Evolutionary conservation across 306 rosid species (phyloP).

Genomic region (Gastrolobium villosum): DNA sequence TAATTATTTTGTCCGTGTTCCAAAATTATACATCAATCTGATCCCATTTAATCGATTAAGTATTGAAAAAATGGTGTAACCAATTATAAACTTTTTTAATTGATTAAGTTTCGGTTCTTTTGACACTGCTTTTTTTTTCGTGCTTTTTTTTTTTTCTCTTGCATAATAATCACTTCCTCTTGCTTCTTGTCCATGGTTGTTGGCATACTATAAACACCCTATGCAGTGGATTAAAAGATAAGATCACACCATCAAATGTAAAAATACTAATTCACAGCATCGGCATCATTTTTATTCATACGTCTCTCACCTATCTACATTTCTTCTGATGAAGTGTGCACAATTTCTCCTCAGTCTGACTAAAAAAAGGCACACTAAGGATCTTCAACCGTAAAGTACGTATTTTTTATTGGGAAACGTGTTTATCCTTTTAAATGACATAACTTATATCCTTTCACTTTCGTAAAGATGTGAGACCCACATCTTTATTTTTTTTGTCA

Average conservation of each 20-base stretch:
- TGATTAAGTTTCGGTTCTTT: too few species aligned
- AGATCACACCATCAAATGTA: not conserved
- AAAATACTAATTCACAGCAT: slow-evolving; percentile 17
- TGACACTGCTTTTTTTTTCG: too few species aligned
- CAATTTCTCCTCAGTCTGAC: slow-evolving; percentile 79
- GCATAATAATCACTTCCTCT: not conserved
- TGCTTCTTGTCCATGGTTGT: not conserved
- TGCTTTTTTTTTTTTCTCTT: not conserved
- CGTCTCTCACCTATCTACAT: slow-evolving; percentile 63
- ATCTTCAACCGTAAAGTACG: slow-evolving; percentile 2
- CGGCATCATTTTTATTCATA: slow-evolving; percentile 56
- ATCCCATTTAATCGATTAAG: too few species aligned
- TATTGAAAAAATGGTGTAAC: too few species aligned
- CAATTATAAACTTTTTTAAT: too few species aligned
- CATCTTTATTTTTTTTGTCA: too few species aligned
- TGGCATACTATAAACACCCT: not conserved
- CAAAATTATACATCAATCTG: too few species aligned
- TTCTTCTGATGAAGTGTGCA: slow-evolving; percentile 73
- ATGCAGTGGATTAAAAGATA: not conserved
- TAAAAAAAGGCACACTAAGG: not conserved
- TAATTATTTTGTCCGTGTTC: too few species aligned
- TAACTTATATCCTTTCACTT: too few species aligned
- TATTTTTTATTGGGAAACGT: too few species aligned
- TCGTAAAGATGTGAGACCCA: too few species aligned
- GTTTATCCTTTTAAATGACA: too few species aligned